Percentiles rank a stretch among this genome's conserved stretches.
Conservation (phyloP, 1,284 basidiomycete genomes). For the Exobasidium rhododendri region DNA sequence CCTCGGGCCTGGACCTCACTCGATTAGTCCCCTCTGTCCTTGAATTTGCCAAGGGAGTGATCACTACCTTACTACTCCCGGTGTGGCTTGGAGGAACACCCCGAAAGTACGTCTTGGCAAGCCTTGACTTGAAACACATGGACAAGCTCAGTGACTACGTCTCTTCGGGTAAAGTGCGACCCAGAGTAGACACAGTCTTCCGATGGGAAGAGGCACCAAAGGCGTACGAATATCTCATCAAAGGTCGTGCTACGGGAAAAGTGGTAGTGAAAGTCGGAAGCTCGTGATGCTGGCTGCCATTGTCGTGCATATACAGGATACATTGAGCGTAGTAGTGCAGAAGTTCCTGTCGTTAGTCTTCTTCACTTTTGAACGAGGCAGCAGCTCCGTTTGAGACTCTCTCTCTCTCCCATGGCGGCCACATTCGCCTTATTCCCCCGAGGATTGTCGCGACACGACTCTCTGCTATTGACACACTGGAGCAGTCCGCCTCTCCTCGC, state of each 20-base stretch:
- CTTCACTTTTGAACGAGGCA: too few species aligned
- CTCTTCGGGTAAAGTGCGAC: constrained; percentile 10
- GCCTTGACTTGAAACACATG: not conserved
- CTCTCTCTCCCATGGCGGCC: too few species aligned
- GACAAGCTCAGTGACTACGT: not conserved
- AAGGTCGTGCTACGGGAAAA: constrained; percentile 19
- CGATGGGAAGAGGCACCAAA: constrained; percentile 12
- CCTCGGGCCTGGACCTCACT: not conserved
- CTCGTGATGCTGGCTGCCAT: too few species aligned
- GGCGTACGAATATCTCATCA: constrained; percentile 16
- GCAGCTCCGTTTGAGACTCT: too few species aligned
- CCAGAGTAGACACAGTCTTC: constrained; percentile 13
- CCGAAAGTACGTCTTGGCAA: not conserved
- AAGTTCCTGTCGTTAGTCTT: too few species aligned
- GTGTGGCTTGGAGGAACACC: constrained; percentile 12
- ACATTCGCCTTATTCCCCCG: too few species aligned
- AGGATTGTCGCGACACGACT: too few species aligned
- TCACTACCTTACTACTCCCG: not conserved
- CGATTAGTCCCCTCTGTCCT: not conserved
- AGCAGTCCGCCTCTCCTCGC: too few species aligned
- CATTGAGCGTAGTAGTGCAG: too few species aligned
- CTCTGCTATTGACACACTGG: too few species aligned
- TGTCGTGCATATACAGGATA: too few species aligned
- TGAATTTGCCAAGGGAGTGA: not conserved
- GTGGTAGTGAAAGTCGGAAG: constrained; percentile 15